Conservation (phyloP, 1,284 basidiomycete genomes). For the Naganishia sp. region DNA sequence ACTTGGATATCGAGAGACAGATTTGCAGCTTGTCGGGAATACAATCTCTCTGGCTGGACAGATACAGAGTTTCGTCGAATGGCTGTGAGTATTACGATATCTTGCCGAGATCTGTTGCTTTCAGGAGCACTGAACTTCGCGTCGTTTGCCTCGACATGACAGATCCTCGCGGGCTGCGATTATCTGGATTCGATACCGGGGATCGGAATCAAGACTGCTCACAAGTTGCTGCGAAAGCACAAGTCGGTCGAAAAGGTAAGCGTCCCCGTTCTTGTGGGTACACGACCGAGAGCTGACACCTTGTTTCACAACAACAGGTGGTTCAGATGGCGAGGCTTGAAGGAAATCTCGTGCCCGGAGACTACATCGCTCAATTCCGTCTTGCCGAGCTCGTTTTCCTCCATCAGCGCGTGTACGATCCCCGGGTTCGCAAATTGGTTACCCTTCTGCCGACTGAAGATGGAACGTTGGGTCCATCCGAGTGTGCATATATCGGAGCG, state of each 20-base stretch:
- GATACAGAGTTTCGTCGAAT: slow-evolving; percentile 87
- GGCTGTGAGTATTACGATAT: slow-evolving; percentile 59
- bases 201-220: slow-evolving; percentile 95
- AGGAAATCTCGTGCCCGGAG: slow-evolving; percentile 79
- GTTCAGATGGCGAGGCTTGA: slow-evolving; percentile 78
- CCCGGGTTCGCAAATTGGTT: slow-evolving; percentile 64
- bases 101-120: background rate
- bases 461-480: slow-evolving; percentile 61
- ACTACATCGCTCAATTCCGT: slow-evolving; percentile 68
- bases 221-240: slow-evolving; percentile 75
- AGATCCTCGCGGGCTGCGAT: slow-evolving; percentile 94
- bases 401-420: slow-evolving; percentile 91
- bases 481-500: slow-evolving; percentile 75
- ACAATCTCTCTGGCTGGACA: slow-evolving; percentile 84
- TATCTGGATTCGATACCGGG: slow-evolving; percentile 96
- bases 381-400: slow-evolving; percentile 90
- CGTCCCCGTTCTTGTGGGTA: background rate
- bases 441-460: slow-evolving; percentile 64
- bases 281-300: no score
- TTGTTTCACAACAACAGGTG: slow-evolving; percentile 40
- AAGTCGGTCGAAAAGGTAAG: slow-evolving; percentile 79
- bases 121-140: background rate
- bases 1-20: slow-evolving; percentile 75
- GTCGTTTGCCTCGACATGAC: background rate
- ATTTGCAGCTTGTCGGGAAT: slow-evolving; percentile 70